phyloP scores from a whole-genome alignment of 192 early-diverging fungal genomes.

The Podila epigama region DNA sequence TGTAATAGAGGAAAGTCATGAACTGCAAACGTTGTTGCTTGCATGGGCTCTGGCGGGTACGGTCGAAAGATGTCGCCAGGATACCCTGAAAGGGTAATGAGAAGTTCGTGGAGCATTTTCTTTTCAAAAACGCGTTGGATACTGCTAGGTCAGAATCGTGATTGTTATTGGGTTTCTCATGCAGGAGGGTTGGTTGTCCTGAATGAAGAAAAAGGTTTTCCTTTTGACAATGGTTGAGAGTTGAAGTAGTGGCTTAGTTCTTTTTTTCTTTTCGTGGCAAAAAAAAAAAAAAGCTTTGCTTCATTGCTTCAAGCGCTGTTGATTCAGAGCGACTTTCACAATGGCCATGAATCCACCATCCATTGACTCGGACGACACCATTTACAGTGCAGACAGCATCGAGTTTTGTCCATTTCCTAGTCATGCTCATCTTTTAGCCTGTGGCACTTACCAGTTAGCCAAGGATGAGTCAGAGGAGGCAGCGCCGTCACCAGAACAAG shows the following conservation, averaged over 20 bases:
- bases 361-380: slow-evolving; percentile 65
- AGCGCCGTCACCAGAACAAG: no score
- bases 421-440: slow-evolving; percentile 57
- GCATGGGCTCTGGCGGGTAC: slow-evolving; percentile 45
- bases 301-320: not conserved
- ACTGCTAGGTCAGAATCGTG: not conserved
- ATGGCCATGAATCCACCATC: slow-evolving; percentile 43
- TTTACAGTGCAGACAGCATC: slow-evolving; percentile 74
- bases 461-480: slow-evolving; percentile 43
- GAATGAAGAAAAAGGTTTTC: no score
- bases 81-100: slow-evolving; percentile 68
- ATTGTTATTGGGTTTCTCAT: not conserved
- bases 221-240: no score
- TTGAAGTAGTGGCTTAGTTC: not conserved
- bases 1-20: slow-evolving; percentile 72
- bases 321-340: not conserved
- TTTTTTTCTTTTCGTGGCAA: not conserved
- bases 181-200: no score
- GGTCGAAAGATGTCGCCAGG: slow-evolving; percentile 75
- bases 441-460: slow-evolving; percentile 77
- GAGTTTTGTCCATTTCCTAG: slow-evolving; percentile 73
- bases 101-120: slow-evolving; percentile 77
- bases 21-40: slow-evolving; percentile 62
- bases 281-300: not conserved
- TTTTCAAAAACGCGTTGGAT: no score